phyloP scores from a whole-genome alignment of 345 rosid species.

The Eucalyptus brandiana region DNA sequence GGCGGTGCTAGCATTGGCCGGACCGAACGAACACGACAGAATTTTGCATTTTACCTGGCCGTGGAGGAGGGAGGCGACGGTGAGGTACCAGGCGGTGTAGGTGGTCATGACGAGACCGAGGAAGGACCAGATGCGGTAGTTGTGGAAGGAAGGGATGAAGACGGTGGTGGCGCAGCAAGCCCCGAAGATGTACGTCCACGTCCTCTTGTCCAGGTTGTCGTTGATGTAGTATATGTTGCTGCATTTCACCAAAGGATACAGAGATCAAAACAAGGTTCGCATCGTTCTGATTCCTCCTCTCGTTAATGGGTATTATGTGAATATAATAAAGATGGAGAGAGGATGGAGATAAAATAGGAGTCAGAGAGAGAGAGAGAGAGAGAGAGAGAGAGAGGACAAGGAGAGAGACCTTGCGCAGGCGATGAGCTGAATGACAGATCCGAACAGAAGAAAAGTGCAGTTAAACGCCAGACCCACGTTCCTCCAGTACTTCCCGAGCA shows the following conservation, averaged over 20 bases:
- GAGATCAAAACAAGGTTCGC: neutral
- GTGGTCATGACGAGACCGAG: conserved; percentile 98
- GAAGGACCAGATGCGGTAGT: conserved; percentile 98
- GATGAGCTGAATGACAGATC: conserved; percentile 99
- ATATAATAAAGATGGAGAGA: neutral
- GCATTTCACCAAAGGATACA: conserved; percentile 1
- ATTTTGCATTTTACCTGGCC: conserved; percentile 52
- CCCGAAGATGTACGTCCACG: conserved; percentile 98
- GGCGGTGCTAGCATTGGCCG: neutral
- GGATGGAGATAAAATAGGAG: neutral
- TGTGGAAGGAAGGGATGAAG: conserved; percentile 96
- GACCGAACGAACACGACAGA: neutral
- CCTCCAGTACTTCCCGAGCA: conserved; percentile 97
- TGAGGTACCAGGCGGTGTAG: conserved; percentile 97
- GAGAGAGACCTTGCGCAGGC: conserved; percentile 92
- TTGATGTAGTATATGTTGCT: conserved; percentile 98
- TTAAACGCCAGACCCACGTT: conserved; percentile 98
- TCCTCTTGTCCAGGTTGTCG: conserved; percentile 98
- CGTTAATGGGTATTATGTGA: neutral
- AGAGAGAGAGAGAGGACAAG: neutral
- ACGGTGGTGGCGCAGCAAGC: conserved; percentile 99
- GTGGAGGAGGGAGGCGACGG: conserved; percentile 85
- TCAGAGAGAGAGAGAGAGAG: neutral
- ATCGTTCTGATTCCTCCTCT: neutral
- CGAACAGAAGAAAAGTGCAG: conserved; percentile 98